Conservation (phyloP, 2,329 filamentous ascomycete genomes). For the Pseudocercospora cruenta region DNA sequence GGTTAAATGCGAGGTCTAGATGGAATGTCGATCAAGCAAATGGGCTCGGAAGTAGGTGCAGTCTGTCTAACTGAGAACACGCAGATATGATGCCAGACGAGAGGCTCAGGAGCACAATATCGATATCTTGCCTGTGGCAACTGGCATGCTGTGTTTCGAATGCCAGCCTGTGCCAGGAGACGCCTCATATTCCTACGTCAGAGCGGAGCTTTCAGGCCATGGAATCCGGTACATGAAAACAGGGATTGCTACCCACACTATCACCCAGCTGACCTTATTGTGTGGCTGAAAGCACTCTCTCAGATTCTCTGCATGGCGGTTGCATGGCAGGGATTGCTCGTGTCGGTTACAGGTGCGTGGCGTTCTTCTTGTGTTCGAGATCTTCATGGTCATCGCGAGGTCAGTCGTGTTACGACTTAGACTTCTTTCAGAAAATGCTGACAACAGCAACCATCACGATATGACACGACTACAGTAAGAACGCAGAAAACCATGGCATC, state of each 20-base stretch:
- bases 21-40: background rate
- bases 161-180: conserved; percentile 6
- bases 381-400: conserved; percentile 4
- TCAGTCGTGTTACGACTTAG: background rate
- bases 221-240: conserved; percentile 6
- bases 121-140: conserved; percentile 2
- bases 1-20: background rate
- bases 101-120: background rate
- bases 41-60: background rate
- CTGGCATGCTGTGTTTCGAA: conserved; percentile 6
- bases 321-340: conserved; percentile 14
- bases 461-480: background rate
- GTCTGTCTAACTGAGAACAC: background rate
- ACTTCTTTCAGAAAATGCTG: background rate
- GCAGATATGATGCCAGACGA: background rate
- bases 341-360: conserved; percentile 6
- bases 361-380: conserved; percentile 8
- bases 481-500: conserved; percentile 6
- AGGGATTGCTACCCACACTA: conserved; percentile 11
- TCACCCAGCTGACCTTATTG: background rate
- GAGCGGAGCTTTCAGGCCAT: conserved; percentile 5
- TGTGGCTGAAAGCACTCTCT: conserved; percentile 15
- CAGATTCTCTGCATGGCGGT: conserved; percentile 9
- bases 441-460: background rate
- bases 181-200: conserved; percentile 11